Evolutionary conservation across 2,329 filamentous ascomycete genomes (phyloP).

Genomic region (Onygenales sp.): DNA sequence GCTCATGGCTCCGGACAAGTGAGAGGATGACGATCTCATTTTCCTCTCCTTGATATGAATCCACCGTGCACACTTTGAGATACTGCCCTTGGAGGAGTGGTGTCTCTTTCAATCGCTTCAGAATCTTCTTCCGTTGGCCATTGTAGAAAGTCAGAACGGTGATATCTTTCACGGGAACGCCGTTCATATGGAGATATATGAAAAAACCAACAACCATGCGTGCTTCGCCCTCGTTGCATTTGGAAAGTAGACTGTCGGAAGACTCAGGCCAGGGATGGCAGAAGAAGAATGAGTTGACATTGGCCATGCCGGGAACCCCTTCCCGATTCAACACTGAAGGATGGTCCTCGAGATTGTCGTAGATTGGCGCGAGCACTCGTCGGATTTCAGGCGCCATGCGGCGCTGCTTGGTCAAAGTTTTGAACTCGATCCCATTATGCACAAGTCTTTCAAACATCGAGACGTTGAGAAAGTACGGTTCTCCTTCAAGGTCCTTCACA

Average conservation of each 20-base stretch:
- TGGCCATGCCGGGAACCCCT: conserved; percentile 54
- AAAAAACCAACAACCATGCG: conserved; percentile 66
- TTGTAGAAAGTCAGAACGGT: conserved; percentile 84
- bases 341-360: conserved; percentile 50
- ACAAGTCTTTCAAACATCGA: conserved; percentile 76
- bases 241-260: conserved; percentile 54
- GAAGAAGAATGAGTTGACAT: conserved; percentile 52
- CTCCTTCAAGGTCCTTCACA: conserved; percentile 46
- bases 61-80: conserved; percentile 66
- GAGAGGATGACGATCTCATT: conserved; percentile 77
- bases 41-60: conserved; percentile 85
- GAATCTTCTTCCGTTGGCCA: conserved; percentile 62
- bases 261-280: conserved; percentile 57
- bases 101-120: conserved; percentile 35
- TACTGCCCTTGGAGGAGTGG: conserved; percentile 34
- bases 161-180: conserved; percentile 50
- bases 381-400: conserved; percentile 63
- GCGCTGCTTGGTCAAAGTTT: conserved; percentile 58
- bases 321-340: conserved; percentile 44
- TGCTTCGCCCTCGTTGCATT: conserved; percentile 62
- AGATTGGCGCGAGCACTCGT: conserved; percentile 52
- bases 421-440: conserved; percentile 53
- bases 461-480: conserved; percentile 58
- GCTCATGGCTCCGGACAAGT: conserved; percentile 59
- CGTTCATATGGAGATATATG: conserved; percentile 62